Percentiles rank a stretch among this genome's conserved stretches.
These are phyloP conservation scores for Pisolithus albus DNA, from an alignment of 768 basidiomycete species.

Conservation along the genomic window DNA sequence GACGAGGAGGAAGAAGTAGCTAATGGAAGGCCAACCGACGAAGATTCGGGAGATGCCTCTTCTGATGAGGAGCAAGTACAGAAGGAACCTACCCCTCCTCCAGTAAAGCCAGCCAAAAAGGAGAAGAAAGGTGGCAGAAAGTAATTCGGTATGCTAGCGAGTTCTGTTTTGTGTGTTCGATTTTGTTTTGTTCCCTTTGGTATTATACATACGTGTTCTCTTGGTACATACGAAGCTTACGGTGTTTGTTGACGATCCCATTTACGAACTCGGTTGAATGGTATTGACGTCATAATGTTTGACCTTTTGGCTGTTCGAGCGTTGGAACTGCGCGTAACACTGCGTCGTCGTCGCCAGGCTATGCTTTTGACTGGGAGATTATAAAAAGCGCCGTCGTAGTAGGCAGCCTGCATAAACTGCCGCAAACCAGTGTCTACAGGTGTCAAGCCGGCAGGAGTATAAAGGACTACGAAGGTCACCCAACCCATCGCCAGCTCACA, in stretches of 20 bases:
- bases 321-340: too few relatives aligned
- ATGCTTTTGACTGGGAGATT: too few relatives aligned
- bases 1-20: slow-evolving; percentile 19
- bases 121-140: slow-evolving; percentile 22
- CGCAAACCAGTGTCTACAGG: slow-evolving; percentile 29
- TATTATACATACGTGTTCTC: slow-evolving; percentile 5
- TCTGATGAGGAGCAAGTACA: slow-evolving; percentile 17
- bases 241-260: slow-evolving; percentile 20
- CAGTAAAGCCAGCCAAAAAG: slow-evolving; percentile 24
- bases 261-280: slow-evolving; percentile 1
- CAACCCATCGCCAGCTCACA: slow-evolving; percentile 1
- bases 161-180: background rate
- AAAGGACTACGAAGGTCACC: slow-evolving; percentile 14
- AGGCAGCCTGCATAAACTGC: slow-evolving; percentile 20
- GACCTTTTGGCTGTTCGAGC: background rate
- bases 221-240: slow-evolving; percentile 21
- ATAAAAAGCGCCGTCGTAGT: slow-evolving; percentile 2
- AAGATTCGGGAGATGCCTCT: slow-evolving; percentile 29
- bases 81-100: slow-evolving; percentile 25
- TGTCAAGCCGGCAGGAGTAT: slow-evolving; percentile 7
- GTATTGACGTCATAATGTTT: background rate
- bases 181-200: slow-evolving; percentile 2
- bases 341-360: too few relatives aligned
- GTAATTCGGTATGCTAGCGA: slow-evolving; percentile 5
- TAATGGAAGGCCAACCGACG: slow-evolving; percentile 19